Evolutionary conservation across 108 stramenopile genomes (phyloP), one percentile per base, ranked within the genome.

Genomic region (Bacterosira constricta): DNA sequence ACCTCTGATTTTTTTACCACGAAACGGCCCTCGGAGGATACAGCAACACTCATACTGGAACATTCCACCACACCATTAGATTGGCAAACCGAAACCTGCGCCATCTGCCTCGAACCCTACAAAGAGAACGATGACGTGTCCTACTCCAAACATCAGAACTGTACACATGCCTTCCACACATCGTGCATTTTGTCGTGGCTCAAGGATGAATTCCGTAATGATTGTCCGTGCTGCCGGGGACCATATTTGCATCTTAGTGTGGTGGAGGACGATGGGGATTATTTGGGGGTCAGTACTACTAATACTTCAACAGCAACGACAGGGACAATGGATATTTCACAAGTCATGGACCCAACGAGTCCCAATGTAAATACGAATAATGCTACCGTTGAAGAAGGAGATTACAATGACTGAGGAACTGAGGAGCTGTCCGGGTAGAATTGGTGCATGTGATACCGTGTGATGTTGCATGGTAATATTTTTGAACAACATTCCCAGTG

Each of bases 101-200:
- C 60, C 39, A 62, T 62, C 18, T 62, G 60, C 18, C 42, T 62
- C 10, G 60, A 62, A 42, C 41, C 60, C 8, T 62, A 62, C 41
- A 4, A 37, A 62, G 60, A 62, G 21, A 62, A 62, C 41, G 60
- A 62, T 27, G 45, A 42, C 34, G 60, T 62, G 12, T 38, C 36
- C 45, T 62, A 62, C 41, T 62, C 60, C 30, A 62, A 62, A 18
- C 42, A 62, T 27, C 38, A 44, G 23, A 62, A 62, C 25, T 96
- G 95, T 70, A 61, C 57, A 21, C 95, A 96, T 72, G 81, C 78
- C 34, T 96, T 92, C 66, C 95, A 96, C 61, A 80, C 71, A 6
- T 79, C 86, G 4, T 96, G 95, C 81, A 90, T 96, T 42, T 42
- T 88, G 25, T 85, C 82, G 6, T 96, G 95, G 95, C 70, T 96